Conservation (phyloP, 1,139 yeast species). For the Diutina siamensis region DNA sequence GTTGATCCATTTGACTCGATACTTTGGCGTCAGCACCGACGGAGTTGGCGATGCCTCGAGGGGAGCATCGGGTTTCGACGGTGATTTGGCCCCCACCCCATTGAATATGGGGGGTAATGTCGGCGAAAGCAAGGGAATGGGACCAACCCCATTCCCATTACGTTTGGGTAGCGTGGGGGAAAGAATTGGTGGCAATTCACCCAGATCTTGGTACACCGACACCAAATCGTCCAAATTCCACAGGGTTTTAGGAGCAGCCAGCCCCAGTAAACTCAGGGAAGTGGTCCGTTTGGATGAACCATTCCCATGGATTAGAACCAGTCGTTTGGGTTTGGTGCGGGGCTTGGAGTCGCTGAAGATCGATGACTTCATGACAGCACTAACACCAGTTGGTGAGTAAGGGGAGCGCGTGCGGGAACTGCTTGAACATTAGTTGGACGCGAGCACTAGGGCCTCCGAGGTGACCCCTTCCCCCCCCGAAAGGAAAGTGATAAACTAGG, state of each 20-base stretch:
- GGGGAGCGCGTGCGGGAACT: not conserved
- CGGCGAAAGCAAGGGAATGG: conserved; percentile 23
- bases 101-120: conserved; percentile 24
- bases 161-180: conserved; percentile 29
- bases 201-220: conserved; percentile 23
- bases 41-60: conserved; percentile 3
- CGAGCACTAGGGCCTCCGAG: too few relatives aligned
- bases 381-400: not conserved
- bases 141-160: conserved; percentile 8
- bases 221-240: conserved; percentile 36
- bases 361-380: not conserved
- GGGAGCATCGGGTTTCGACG: conserved; percentile 7
- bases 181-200: conserved; percentile 26
- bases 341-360: conserved; percentile 6
- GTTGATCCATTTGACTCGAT: conserved; percentile 22
- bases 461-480: too few relatives aligned
- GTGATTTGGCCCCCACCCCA: conserved; percentile 1
- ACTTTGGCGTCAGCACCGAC: not conserved
- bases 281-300: conserved; percentile 3
- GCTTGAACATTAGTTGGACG: not conserved
- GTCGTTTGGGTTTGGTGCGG: conserved; percentile 10
- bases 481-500: too few relatives aligned
- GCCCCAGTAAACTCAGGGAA: not conserved
- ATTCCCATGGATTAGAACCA: conserved; percentile 10
- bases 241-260: conserved; percentile 7